Base-by-base conservation (phyloP, 805 yeast species). In the Kazachstania bromeliacearum region DNA sequence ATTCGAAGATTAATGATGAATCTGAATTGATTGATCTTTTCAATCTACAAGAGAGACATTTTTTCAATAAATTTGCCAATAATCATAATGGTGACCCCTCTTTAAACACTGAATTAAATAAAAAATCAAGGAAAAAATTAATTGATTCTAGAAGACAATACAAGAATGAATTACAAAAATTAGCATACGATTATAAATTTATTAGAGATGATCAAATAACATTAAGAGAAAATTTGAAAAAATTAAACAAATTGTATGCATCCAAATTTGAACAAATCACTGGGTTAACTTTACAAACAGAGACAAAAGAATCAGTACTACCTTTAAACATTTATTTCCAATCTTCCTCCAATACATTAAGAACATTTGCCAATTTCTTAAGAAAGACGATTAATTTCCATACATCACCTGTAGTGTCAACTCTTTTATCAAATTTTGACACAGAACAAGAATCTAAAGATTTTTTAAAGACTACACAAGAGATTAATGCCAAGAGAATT, bases 1-100 rank as follows among this genome's bases (percentile, higher is more conserved):
- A 51, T 37, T 39, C 56, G 1, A 48, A 45, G 30, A 53, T 60
- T 5, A 55, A 54, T 34, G 63, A 56, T 30, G 55, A 52, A 16
- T 28, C 45, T 6, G 55, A 48, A 28, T 36, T 56, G 39, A 45
- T 57, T 2, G 46, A 56, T 31, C 28, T 59, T 5, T 45, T 45
- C 28, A 47, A 42, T 28, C 14, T 21, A 8, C 20, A 35, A 39
- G 19, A 17, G 7, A 14, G 12, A 16, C 17, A 21, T 16, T 14
- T 19, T 14, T n/a, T 10, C 19, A 13, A 7, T 6, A 13, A 18
- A 22, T 17, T 18, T 14, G 23, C 23, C 9, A 31, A 26, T 14
- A 13, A 15, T 5, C 23, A 16, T 4, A n/a, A 25, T 12, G 15
- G 31, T 10, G 7, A 17, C 24, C 20, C 17, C 5, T 10, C 19